Conservation (phyloP, 148 eudicot genomes). For the Rhododendron kiyosumense region DNA sequence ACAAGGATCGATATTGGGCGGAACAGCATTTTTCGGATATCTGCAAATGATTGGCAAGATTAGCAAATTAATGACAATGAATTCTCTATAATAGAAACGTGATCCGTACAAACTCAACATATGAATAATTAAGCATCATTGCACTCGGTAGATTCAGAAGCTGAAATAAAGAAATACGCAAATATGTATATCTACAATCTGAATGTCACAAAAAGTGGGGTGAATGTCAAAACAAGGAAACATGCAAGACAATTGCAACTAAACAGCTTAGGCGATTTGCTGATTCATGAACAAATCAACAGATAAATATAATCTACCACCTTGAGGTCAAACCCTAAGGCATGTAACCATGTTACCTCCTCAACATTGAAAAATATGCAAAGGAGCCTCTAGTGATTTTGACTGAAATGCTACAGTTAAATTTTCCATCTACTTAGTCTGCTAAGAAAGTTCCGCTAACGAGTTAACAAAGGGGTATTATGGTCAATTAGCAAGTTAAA, state of each 20-base stretch:
- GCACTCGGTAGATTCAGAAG: background rate
- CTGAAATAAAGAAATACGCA: background rate
- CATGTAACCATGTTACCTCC: background rate
- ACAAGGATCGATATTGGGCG: constrained; percentile 81
- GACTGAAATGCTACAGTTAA: background rate
- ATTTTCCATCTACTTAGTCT: background rate
- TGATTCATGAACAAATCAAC: background rate
- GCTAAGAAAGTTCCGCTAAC: no score
- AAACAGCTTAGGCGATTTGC: background rate
- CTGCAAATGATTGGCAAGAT: constrained; percentile 41
- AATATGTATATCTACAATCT: background rate
- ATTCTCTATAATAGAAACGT: background rate
- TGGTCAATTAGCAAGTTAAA: background rate
- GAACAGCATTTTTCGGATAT: constrained; percentile 69
- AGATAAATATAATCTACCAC: background rate
- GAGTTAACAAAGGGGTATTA: no score
- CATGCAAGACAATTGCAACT: background rate
- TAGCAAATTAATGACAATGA: background rate
- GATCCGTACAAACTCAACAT: background rate
- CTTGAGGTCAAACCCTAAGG: background rate
- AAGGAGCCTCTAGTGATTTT: background rate
- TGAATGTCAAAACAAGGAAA: background rate
- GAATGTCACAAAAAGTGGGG: background rate
- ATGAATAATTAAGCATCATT: background rate
- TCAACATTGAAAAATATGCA: background rate